Conservation (phyloP, 495 filamentous ascomycete species). For the Pyrenula massariospora region DNA sequence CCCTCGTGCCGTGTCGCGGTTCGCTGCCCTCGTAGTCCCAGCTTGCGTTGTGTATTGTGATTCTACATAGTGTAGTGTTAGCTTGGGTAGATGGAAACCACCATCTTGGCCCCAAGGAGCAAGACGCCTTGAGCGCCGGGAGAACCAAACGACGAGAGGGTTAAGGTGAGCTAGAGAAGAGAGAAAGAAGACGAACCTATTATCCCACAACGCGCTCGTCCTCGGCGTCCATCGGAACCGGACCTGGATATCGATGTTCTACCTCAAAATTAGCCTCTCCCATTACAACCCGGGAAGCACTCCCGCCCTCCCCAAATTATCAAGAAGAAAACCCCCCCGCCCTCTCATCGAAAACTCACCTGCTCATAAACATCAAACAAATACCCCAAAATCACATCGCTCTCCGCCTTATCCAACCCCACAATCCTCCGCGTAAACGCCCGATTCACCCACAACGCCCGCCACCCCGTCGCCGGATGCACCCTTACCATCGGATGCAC, state of each 20-base stretch:
- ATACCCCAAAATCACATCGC: conserved; percentile 56
- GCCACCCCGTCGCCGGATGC: conserved; percentile 62
- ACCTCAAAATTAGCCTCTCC: too few relatives aligned
- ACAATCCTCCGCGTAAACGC: conserved; percentile 53
- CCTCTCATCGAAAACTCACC: too few relatives aligned
- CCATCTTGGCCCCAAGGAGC: too few relatives aligned
- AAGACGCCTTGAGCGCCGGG: too few relatives aligned
- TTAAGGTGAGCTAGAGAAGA: not conserved
- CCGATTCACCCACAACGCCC: conserved; percentile 58
- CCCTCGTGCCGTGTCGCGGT: conserved; percentile 50
- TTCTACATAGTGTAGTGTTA: conserved; percentile 21
- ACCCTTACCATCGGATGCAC: conserved; percentile 58
- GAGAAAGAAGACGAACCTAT: conserved; percentile 29
- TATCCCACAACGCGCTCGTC: conserved; percentile 55
- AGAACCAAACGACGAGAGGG: too few relatives aligned
- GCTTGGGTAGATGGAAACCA: too few relatives aligned
- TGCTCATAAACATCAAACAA: conserved; percentile 53
- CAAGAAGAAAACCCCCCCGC: too few relatives aligned
- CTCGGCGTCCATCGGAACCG: conserved; percentile 52
- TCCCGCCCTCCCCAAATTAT: too few relatives aligned
- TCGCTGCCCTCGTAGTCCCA: conserved; percentile 56
- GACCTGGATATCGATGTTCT: conserved; percentile 54
- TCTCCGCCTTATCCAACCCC: conserved; percentile 52
- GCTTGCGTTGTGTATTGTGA: conserved; percentile 56
- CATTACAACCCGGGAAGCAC: too few relatives aligned